Evolutionary conservation across 1,284 basidiomycete genomes (phyloP).

Genomic region (Neolentinus lepideus): DNA sequence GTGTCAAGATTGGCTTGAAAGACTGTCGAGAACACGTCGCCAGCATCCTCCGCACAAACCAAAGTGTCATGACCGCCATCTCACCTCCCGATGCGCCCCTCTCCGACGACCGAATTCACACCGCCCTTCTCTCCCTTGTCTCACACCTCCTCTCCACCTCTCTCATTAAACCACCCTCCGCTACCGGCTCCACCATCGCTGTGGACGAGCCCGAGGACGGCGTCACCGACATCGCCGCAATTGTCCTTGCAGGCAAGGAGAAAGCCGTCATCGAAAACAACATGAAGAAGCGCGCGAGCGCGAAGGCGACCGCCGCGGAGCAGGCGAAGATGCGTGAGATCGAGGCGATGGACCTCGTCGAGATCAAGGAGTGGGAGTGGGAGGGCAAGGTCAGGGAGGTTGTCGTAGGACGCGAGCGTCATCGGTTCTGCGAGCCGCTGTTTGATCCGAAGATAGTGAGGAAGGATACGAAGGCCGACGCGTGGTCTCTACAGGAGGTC

Average conservation of each 20-base stretch:
- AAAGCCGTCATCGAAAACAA: conserved; percentile 76
- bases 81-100: conserved; percentile 42
- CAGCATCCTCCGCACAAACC: conserved; percentile 57
- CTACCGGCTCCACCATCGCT: conserved; percentile 19
- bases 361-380: conserved; percentile 59
- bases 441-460: conserved; percentile 63
- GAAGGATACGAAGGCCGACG: conserved; percentile 9
- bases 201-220: conserved; percentile 81
- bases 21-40: conserved; percentile 78
- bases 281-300: conserved; percentile 70
- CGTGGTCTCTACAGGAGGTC: conserved; percentile 49
- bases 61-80: conserved; percentile 58
- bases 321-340: conserved; percentile 75
- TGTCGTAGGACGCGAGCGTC: conserved; percentile 80
- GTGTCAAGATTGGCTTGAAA: conserved; percentile 57
- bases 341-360: conserved; percentile 72
- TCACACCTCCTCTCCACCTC: conserved; percentile 53
- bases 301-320: conserved; percentile 72
- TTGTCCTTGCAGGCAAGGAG: conserved; percentile 75
- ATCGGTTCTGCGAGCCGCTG: conserved; percentile 87
- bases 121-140: conserved; percentile 50
- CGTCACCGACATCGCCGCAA: conserved; percentile 77
- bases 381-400: conserved; percentile 24
- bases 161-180: conserved; percentile 37
- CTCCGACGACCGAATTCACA: conserved; percentile 36